phyloP scores from a whole-genome alignment of 192 early-diverging fungal species.

The Coemansia sp. region DNA sequence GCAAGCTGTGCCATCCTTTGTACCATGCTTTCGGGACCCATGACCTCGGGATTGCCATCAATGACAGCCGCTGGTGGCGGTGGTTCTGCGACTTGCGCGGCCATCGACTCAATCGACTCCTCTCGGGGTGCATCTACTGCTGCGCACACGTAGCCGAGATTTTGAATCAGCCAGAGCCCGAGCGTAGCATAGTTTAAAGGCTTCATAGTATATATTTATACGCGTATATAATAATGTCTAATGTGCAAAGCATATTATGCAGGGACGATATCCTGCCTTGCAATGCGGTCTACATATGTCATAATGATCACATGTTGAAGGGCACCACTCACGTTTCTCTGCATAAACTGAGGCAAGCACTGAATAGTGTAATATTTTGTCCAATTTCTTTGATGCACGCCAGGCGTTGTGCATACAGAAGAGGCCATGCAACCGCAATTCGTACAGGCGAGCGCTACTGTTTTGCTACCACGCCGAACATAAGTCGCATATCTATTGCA shows the following conservation, averaged over 20 bases:
- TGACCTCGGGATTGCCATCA: background rate
- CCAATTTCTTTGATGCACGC: conserved; percentile 13
- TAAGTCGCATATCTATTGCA: background rate
- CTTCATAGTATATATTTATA: background rate
- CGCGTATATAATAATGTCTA: background rate
- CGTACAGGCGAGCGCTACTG: background rate
- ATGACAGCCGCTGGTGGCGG: background rate
- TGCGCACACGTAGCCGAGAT: conserved; percentile 3
- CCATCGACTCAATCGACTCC: background rate
- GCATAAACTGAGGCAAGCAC: background rate
- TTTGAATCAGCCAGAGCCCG: conserved; percentile 3
- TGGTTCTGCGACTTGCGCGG: background rate
- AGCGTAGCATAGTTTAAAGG: background rate
- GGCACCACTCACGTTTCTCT: background rate
- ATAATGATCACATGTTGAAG: background rate
- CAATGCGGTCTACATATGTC: background rate
- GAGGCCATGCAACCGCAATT: background rate
- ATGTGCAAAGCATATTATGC: background rate
- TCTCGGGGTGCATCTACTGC: background rate
- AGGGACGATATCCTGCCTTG: background rate
- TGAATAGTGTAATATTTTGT: background rate
- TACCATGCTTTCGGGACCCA: conserved; percentile 18
- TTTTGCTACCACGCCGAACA: too few species aligned
- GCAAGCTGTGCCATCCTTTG: conserved; percentile 14
- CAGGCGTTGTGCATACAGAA: conserved; percentile 8